Percentiles rank a stretch among this genome's conserved stretches.
Conservation (phyloP, 2,329 filamentous ascomycete genomes). For the Elsinoe necatrix region DNA sequence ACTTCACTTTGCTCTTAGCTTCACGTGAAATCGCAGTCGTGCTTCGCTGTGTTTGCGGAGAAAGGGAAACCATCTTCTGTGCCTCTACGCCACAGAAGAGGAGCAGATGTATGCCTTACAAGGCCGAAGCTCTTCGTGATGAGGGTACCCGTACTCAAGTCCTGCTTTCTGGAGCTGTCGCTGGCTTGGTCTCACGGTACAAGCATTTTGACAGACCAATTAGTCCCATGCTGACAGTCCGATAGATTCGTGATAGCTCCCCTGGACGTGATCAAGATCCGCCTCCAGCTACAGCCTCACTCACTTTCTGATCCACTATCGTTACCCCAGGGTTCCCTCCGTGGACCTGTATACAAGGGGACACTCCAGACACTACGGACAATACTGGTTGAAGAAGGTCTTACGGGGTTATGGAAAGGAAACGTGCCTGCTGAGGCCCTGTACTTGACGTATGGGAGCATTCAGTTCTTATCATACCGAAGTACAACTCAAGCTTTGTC, state of each 20-base stretch:
- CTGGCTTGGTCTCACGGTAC: constrained; percentile 82
- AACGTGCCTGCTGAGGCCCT: constrained; percentile 92
- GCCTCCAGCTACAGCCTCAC: constrained; percentile 85
- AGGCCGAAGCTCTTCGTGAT: constrained; percentile 58
- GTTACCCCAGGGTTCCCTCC: constrained; percentile 35
- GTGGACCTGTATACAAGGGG: constrained; percentile 57
- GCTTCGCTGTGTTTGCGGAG: neutral
- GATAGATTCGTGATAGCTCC: constrained; percentile 82
- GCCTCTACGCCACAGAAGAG: neutral
- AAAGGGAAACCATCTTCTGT: neutral
- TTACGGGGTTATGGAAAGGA: constrained; percentile 89
- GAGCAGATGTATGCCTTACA: constrained; percentile 52
- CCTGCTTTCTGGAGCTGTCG: constrained; percentile 57
- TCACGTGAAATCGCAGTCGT: neutral
- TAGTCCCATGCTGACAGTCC: constrained; percentile 8
- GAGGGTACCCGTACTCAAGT: constrained; percentile 62
- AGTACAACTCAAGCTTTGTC: constrained; percentile 61
- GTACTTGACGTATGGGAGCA: constrained; percentile 82
- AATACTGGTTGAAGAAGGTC: constrained; percentile 72
- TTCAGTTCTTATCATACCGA: constrained; percentile 86
- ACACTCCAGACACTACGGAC: constrained; percentile 59
- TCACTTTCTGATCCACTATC: constrained; percentile 67
- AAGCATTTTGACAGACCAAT: constrained; percentile 14
- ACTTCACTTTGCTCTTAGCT: neutral
- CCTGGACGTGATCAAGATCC: constrained; percentile 96